These are phyloP conservation scores for Fusarium xyrophilum DNA, from an alignment of 2,329 filamentous ascomycete species.

Conservation along the genomic window DNA sequence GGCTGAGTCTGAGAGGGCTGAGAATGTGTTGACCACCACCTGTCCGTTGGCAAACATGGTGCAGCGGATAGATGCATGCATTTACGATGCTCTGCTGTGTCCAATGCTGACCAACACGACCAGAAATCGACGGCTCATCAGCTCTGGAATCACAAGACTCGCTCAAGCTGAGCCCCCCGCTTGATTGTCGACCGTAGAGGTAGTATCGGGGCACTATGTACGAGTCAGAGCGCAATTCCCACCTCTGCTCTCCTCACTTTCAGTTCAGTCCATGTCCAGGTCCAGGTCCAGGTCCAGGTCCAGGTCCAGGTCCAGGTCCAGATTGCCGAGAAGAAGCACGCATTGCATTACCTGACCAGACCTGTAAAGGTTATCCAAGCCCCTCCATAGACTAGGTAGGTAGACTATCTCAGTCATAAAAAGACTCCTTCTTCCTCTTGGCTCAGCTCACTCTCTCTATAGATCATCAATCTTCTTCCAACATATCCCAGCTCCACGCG, in stretches of 20 bases:
- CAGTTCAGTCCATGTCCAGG: no score
- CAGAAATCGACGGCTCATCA: neutral
- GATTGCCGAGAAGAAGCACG: conserved; percentile 20
- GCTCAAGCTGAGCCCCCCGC: neutral
- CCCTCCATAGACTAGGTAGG: neutral
- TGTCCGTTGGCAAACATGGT: neutral
- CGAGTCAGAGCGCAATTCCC: conserved; percentile 22
- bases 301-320: neutral
- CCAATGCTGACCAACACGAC: neutral
- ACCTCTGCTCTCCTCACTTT: neutral
- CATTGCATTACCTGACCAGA: neutral
- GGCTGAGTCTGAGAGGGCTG: neutral
- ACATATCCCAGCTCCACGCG: neutral
- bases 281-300: no score
- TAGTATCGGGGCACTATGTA: neutral
- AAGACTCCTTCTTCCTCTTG: neutral
- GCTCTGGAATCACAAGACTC: neutral
- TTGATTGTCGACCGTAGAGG: neutral
- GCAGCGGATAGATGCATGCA: conserved; percentile 3
- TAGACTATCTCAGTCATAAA: neutral
- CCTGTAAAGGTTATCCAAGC: neutral
- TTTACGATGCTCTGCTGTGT: neutral
- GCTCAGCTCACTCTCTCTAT: neutral
- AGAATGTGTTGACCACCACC: neutral
- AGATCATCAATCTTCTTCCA: neutral